Conservation (phyloP, 129 eudicot species). For the Oenanthe sinensis region DNA sequence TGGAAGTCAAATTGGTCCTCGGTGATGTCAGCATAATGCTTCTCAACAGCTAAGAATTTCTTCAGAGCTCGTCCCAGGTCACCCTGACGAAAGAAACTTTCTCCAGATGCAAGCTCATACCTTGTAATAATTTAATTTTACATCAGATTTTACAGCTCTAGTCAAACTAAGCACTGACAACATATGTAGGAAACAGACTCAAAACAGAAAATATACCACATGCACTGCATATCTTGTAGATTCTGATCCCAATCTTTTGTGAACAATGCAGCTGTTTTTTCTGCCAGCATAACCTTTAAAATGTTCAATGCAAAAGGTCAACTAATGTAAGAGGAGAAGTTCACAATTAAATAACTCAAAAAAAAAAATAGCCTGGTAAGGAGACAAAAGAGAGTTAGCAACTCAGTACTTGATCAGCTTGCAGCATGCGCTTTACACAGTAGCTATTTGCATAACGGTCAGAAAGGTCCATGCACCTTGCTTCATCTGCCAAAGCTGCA, state of each 20-base stretch:
- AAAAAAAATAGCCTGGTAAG: background rate
- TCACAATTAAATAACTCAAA: background rate
- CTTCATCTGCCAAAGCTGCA: slow-evolving; percentile 96
- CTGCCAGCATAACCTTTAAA: slow-evolving; percentile 74
- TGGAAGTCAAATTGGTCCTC: slow-evolving; percentile 99
- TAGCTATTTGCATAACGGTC: slow-evolving; percentile 93
- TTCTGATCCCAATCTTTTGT: slow-evolving; percentile 98
- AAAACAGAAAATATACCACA: slow-evolving; percentile 61
- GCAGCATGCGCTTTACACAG: slow-evolving; percentile 94
- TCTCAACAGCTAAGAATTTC: slow-evolving; percentile 85
- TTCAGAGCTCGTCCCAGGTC: slow-evolving; percentile 92
- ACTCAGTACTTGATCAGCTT: slow-evolving; percentile 76
- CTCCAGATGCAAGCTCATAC: slow-evolving; percentile 98
- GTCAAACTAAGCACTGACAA: background rate
- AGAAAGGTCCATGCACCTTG: slow-evolving; percentile 98
- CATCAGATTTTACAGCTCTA: background rate
- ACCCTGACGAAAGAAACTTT: slow-evolving; percentile 90
- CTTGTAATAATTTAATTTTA: slow-evolving; percentile 24
- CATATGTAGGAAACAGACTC: slow-evolving; percentile 13
- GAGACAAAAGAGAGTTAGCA: background rate
- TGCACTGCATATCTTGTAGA: slow-evolving; percentile 99
- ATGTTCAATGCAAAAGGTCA: slow-evolving; percentile 3
- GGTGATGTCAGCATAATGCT: slow-evolving; percentile 94
- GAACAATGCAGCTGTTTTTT: slow-evolving; percentile 89
- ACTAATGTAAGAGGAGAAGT: slow-evolving; percentile 3